These are phyloP conservation scores for Fusarium miscanthi DNA, from an alignment of 2,329 filamentous ascomycete genomes.

Conservation along the genomic window DNA sequence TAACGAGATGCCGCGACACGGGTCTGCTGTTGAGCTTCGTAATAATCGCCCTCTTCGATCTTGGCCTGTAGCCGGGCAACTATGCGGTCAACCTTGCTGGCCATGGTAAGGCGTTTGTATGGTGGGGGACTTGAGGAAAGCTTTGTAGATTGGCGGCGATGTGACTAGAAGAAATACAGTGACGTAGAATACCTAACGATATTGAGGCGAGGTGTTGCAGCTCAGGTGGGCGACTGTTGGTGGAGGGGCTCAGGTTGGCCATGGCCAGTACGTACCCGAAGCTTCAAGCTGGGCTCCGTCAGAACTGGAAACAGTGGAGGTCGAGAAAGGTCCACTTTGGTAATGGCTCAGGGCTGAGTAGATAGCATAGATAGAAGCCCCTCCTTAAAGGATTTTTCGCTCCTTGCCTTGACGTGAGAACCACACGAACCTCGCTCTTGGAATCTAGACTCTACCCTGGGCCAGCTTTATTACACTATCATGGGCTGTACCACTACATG, in stretches of 20 bases:
- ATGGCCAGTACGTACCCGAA: constrained; percentile 26
- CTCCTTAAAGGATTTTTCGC: not conserved
- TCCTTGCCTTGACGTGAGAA: not conserved
- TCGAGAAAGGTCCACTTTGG: constrained; percentile 19
- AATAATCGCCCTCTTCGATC: constrained; percentile 91
- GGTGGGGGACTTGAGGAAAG: not conserved
- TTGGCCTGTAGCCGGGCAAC: constrained; percentile 80
- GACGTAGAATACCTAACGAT: constrained; percentile 33
- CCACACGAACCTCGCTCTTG: not conserved
- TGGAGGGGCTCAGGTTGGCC: constrained; percentile 35
- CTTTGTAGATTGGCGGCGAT: not conserved
- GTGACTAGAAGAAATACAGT: constrained; percentile 13
- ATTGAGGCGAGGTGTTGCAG: constrained; percentile 23
- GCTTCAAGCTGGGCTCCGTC: constrained; percentile 11
- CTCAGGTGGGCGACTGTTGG: constrained; percentile 19
- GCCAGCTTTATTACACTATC: no score
- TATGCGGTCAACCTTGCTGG: constrained; percentile 60
- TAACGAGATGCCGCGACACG: constrained; percentile 95
- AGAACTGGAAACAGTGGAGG: not conserved
- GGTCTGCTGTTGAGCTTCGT: constrained; percentile 98
- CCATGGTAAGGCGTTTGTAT: constrained; percentile 45
- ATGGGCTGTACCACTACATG: not conserved
- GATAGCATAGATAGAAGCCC: not conserved
- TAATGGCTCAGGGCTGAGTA: not conserved
- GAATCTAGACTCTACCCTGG: not conserved